Evolutionary conservation across 2,329 filamentous ascomycete species (phyloP).

Genomic region (Fusarium mundagurra): DNA sequence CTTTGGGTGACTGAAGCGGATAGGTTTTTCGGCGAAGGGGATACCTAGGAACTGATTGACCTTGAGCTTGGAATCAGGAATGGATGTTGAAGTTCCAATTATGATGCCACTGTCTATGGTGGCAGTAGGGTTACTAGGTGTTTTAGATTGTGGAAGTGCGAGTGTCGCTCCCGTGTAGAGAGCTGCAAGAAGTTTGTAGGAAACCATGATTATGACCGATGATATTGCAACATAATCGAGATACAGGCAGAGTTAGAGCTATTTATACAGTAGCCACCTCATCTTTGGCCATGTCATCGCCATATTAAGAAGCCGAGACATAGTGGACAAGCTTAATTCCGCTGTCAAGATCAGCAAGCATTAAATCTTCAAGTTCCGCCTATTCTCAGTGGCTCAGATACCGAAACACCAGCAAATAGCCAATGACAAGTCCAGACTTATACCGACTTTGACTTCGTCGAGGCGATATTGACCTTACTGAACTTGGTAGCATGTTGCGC

Average conservation of each 20-base stretch:
- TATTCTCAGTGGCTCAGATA: neutral
- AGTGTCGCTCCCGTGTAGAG: neutral
- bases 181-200: neutral
- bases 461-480: slow-evolving; percentile 7
- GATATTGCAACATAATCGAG: neutral
- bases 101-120: slow-evolving; percentile 31
- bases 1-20: slow-evolving; percentile 39
- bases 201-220: slow-evolving; percentile 11
- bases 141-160: neutral
- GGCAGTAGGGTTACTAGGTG: slow-evolving; percentile 12
- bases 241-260: neutral
- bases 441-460: neutral
- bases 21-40: slow-evolving; percentile 43
- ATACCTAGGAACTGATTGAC: slow-evolving; percentile 47
- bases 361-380: neutral
- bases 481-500: neutral
- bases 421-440: neutral
- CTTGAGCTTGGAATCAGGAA: slow-evolving; percentile 16
- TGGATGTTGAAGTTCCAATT: slow-evolving; percentile 25
- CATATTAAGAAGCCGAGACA: neutral
- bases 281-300: neutral
- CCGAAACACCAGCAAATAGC: neutral
- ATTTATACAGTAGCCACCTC: neutral
- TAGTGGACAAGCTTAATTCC: neutral
- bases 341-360: neutral